These are phyloP conservation scores for Neospora caninum DNA, from an alignment of 169 alveolate species.

Conservation along the genomic window DNA sequence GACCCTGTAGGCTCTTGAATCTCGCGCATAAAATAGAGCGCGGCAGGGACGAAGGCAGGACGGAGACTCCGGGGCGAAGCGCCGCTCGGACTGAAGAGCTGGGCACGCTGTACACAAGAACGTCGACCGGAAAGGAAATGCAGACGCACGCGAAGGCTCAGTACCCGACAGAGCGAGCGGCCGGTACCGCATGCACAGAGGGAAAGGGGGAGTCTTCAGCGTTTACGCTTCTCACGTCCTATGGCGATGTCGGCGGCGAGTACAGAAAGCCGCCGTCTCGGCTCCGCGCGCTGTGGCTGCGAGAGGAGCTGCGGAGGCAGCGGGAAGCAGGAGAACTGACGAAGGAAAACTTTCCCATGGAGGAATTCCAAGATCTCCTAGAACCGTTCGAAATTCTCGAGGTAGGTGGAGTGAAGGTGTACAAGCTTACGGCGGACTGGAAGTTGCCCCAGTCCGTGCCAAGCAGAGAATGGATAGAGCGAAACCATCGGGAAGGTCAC, in stretches of 20 bases:
- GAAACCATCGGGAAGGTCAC: background rate
- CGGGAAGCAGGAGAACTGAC: background rate
- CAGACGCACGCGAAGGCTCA: no score
- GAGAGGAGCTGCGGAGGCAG: slow-evolving; percentile 29
- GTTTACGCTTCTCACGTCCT: background rate
- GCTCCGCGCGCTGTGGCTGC: background rate
- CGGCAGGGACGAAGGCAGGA: no score
- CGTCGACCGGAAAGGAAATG: no score
- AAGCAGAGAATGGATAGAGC: background rate
- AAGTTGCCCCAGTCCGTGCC: background rate
- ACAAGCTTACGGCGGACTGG: background rate
- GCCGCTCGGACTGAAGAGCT: no score
- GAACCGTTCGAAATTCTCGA: background rate
- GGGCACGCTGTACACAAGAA: no score
- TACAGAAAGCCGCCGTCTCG: slow-evolving; percentile 24
- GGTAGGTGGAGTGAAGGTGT: background rate
- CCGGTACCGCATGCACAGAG: no score
- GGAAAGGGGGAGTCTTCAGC: background rate
- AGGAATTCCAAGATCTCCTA: background rate
- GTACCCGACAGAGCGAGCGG: no score
- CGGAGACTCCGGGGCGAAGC: no score
- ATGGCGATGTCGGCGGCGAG: background rate
- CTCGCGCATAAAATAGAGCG: no score
- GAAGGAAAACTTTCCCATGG: slow-evolving; percentile 36
- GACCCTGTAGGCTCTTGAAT: no score